Evolutionary conservation across 2,329 filamentous ascomycete species (phyloP).

Genomic region (Cladophialophora bantiana): DNA sequence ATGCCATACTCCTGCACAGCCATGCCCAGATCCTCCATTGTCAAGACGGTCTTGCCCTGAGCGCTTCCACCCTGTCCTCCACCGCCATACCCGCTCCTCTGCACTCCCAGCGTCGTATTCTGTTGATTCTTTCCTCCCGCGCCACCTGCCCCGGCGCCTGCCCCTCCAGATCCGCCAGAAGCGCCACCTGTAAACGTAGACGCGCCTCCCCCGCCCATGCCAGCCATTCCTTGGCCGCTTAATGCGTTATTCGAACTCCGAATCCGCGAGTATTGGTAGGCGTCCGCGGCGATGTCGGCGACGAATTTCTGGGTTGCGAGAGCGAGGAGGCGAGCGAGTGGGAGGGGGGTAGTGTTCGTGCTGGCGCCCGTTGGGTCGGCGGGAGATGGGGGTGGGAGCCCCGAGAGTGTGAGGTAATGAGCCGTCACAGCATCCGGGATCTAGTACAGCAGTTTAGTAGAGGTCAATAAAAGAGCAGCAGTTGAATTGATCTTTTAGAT

Average conservation of each 20-base stretch:
- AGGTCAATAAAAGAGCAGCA: background rate
- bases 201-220: constrained; percentile 45
- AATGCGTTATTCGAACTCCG: constrained; percentile 94
- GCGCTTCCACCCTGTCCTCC: constrained; percentile 82
- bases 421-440: constrained; percentile 97
- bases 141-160: constrained; percentile 52
- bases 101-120: constrained; percentile 69
- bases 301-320: constrained; percentile 99
- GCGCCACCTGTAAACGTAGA: constrained; percentile 36
- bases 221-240: constrained; percentile 70
- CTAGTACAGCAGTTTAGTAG: constrained; percentile 53
- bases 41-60: constrained; percentile 90
- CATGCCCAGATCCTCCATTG: constrained; percentile 99
- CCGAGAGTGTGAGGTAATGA: constrained; percentile 96
- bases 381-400: constrained; percentile 86
- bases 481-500: background rate
- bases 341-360: constrained; percentile 77
- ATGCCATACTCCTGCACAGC: constrained; percentile 97
- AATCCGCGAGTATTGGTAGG: constrained; percentile 97
- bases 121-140: constrained; percentile 59
- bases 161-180: constrained; percentile 20
- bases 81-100: constrained; percentile 81
- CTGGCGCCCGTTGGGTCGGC: constrained; percentile 75
- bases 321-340: constrained; percentile 89
- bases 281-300: constrained; percentile 94